Evolutionary conservation across 2,329 filamentous ascomycete genomes (phyloP).

Genomic region (Pyricularia pennisetigena): DNA sequence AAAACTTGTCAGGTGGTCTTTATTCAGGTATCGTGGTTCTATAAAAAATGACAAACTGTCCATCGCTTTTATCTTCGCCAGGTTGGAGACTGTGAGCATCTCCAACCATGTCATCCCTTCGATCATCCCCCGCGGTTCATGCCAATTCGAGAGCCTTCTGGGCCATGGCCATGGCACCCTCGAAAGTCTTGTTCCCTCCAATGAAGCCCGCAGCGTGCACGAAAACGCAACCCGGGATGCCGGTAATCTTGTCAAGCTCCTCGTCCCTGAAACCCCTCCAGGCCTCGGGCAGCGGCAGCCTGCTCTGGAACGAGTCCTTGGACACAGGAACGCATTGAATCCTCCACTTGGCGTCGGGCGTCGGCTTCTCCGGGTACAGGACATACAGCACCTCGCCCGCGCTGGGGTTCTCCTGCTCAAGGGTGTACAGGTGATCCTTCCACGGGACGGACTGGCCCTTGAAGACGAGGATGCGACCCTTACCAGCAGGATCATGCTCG

Average conservation of each 20-base stretch:
- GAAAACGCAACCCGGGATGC: slow-evolving; percentile 71
- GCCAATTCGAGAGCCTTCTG: slow-evolving; percentile 51
- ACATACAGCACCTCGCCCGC: slow-evolving; percentile 61
- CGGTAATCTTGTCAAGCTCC: slow-evolving; percentile 64
- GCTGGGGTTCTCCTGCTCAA: slow-evolving; percentile 51
- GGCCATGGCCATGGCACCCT: slow-evolving; percentile 82
- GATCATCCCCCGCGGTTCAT: neutral
- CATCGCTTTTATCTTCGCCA: neutral
- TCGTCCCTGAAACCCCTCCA: slow-evolving; percentile 90
- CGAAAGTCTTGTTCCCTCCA: slow-evolving; percentile 85
- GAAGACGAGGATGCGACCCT: slow-evolving; percentile 75
- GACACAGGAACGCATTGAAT: slow-evolving; percentile 84
- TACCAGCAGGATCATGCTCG: slow-evolving; percentile 48
- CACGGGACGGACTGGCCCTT: slow-evolving; percentile 73
- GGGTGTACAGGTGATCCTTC: slow-evolving; percentile 90
- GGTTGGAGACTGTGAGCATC: neutral
- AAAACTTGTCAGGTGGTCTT: neutral
- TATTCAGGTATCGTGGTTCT: neutral
- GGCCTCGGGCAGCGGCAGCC: slow-evolving; percentile 79
- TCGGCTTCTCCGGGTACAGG: slow-evolving; percentile 76
- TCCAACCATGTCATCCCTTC: neutral
- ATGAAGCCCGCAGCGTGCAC: slow-evolving; percentile 95
- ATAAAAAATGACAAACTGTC: neutral
- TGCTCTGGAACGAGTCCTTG: slow-evolving; percentile 81
- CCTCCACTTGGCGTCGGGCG: slow-evolving; percentile 75